phyloP scores from a whole-genome alignment of 176 grass and related monocot genomes.

The Paspalum vaginatum region DNA sequence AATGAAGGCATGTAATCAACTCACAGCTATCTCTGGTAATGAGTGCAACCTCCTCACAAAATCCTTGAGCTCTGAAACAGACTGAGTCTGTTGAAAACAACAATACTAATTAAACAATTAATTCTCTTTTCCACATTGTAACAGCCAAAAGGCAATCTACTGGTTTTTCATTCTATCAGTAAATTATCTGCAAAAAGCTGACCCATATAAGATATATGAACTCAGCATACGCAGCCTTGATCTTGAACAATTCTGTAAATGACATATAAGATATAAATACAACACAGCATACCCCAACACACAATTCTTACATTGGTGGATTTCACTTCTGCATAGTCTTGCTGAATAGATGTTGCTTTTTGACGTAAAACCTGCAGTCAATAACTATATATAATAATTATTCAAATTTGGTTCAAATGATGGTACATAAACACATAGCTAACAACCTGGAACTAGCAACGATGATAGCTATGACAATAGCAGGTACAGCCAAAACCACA shows the following conservation, averaged over 20 bases:
- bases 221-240: not conserved
- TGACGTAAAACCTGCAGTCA: constrained; percentile 84
- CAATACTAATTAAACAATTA: constrained; percentile 20
- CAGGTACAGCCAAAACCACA: constrained; percentile 14
- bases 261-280: not conserved
- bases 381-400: constrained; percentile 28
- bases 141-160: not conserved
- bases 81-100: constrained; percentile 67
- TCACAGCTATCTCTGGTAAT: constrained; percentile 92
- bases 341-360: constrained; percentile 97
- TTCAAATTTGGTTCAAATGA: constrained; percentile 13
- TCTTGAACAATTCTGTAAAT: not conserved
- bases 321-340: constrained; percentile 98
- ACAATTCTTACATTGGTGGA: constrained; percentile 59
- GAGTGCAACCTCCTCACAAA: constrained; percentile 96
- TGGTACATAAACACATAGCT: not conserved
- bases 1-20: constrained; percentile 23
- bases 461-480: constrained; percentile 8
- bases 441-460: not conserved
- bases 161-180: constrained; percentile 3
- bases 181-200: not conserved
- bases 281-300: not conserved
- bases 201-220: not conserved
- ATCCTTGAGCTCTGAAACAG: constrained; percentile 96
- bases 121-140: constrained; percentile 19